Percentiles rank a stretch among this genome's conserved stretches.
These are phyloP conservation scores for Trichoderma arundinaceum DNA, from an alignment of 2,329 filamentous ascomycete genomes.

Conservation along the genomic window DNA sequence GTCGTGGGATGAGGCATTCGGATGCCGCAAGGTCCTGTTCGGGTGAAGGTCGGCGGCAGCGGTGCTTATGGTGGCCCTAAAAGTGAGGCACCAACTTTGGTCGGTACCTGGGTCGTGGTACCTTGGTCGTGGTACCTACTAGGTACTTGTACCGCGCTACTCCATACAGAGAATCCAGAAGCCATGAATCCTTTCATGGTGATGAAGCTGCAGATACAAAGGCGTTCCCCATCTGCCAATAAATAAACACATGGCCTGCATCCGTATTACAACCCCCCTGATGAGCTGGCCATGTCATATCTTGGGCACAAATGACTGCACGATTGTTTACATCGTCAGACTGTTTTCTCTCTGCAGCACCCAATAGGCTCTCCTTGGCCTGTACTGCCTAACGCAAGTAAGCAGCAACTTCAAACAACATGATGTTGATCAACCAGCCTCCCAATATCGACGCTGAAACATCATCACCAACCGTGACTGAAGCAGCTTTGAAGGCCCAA, in stretches of 20 bases:
- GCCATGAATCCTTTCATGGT: too few species aligned
- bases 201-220: too few species aligned
- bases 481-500: background rate
- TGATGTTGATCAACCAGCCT: background rate
- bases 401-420: background rate
- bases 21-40: conserved; percentile 19
- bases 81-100: conserved; percentile 24
- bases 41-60: conserved; percentile 27
- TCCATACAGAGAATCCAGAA: too few species aligned
- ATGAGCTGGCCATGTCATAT: background rate
- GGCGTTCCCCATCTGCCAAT: too few species aligned
- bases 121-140: too few species aligned
- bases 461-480: background rate
- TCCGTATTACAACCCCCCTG: background rate
- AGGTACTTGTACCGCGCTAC: too few species aligned
- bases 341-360: background rate
- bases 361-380: background rate
- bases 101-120: background rate
- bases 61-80: conserved; percentile 11
- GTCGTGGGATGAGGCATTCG: conserved; percentile 27
- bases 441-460: background rate
- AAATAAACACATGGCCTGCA: too few species aligned
- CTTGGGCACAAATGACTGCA: background rate
- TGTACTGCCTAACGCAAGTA: background rate
- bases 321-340: background rate